Evolutionary conservation across 257 asterid species (phyloP).

Genomic region (Ophiorrhiza pumila): DNA sequence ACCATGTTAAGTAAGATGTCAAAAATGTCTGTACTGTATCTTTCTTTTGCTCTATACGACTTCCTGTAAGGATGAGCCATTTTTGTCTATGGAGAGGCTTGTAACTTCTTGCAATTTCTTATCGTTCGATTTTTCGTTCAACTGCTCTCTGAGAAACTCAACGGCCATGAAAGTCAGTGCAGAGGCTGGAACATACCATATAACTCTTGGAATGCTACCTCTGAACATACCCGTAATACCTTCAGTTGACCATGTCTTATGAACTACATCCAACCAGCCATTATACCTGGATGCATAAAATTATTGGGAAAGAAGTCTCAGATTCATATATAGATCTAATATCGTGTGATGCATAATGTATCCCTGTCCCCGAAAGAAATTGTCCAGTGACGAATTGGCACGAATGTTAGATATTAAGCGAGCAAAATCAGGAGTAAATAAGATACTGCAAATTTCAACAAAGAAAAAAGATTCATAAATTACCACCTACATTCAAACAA

Average conservation of each 20-base stretch:
- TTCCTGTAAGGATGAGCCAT: slow-evolving; percentile 48
- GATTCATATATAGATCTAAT: neutral
- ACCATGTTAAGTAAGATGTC: neutral
- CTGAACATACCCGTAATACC: slow-evolving; percentile 69
- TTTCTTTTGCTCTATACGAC: slow-evolving; percentile 29
- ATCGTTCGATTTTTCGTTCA: slow-evolving; percentile 18
- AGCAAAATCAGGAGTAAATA: neutral
- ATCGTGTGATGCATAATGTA: neutral
- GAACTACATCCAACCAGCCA: slow-evolving; percentile 66
- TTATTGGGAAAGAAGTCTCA: neutral
- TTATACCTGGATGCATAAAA: slow-evolving; percentile 46
- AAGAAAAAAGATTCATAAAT: neutral
- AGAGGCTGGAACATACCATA: slow-evolving; percentile 83
- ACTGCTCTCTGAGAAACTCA: slow-evolving; percentile 62
- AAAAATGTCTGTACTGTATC: neutral
- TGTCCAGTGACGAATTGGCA: neutral
- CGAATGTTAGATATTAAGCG: neutral
- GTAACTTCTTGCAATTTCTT: slow-evolving; percentile 34
- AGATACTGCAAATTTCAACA: neutral
- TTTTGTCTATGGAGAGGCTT: slow-evolving; percentile 55
- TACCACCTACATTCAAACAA: neutral
- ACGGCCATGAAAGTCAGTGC: slow-evolving; percentile 88
- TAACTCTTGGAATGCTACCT: slow-evolving; percentile 65
- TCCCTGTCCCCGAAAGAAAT: neutral
- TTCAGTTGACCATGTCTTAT: slow-evolving; percentile 66